These are phyloP conservation scores for Erodium moschatum DNA, from an alignment of 441 rosid genomes.

Conservation along the genomic window DNA sequence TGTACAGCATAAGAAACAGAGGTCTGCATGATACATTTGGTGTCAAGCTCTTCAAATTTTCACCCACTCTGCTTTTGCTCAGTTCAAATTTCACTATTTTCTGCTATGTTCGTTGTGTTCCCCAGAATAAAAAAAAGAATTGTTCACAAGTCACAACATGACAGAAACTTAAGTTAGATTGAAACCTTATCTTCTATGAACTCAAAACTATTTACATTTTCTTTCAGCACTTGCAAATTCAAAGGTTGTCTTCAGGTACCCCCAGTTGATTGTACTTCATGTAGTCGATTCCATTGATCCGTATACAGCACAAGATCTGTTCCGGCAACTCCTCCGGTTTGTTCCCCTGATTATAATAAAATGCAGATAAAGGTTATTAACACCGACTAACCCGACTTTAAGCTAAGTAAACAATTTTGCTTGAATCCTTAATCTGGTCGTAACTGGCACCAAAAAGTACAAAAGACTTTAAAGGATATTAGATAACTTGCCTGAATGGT, in stretches of 20 bases:
- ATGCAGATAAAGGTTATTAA: constrained; percentile 13
- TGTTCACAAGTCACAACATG: background rate
- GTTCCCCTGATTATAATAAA: constrained; percentile 40
- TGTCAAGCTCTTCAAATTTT: too few species aligned
- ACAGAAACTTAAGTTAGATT: background rate
- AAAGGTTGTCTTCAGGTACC: constrained; percentile 33
- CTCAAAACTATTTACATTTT: background rate
- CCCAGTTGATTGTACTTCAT: constrained; percentile 59
- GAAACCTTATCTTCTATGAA: background rate
- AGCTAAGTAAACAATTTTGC: too few species aligned
- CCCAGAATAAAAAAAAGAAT: too few species aligned
- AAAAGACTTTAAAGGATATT: background rate
- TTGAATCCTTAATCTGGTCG: too few species aligned
- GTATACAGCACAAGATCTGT: constrained; percentile 63
- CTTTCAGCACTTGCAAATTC: constrained; percentile 21
- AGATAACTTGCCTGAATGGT: constrained; percentile 59
- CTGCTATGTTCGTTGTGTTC: too few species aligned
- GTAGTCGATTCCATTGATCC: constrained; percentile 61
- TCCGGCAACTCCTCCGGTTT: constrained; percentile 74
- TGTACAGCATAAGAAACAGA: too few species aligned
- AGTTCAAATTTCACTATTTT: too few species aligned
- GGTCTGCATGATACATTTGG: too few species aligned
- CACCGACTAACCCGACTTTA: too few species aligned
- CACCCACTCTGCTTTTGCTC: too few species aligned
- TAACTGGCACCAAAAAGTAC: too few species aligned